A percentile compares a stretch with the other conserved stretches of the same genome.
Evolutionary conservation across 345 rosid genomes (phyloP).

Genomic region (Citrus australasica): DNA sequence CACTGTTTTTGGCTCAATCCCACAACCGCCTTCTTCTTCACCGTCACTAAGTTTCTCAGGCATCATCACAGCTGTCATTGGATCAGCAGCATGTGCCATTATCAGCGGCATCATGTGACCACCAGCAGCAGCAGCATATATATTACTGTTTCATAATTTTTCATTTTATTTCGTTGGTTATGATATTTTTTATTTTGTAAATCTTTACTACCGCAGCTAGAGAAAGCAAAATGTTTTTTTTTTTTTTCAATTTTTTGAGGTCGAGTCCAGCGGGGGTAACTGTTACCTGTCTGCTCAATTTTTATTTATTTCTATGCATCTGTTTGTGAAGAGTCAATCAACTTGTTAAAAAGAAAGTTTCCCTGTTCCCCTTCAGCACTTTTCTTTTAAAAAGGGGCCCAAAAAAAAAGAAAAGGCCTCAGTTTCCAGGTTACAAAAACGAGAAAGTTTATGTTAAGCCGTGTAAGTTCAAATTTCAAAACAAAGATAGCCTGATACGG

Average conservation of each 20-base stretch:
- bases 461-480: not conserved
- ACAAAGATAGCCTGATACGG: not conserved
- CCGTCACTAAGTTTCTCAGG: constrained; percentile 18
- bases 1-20: constrained; percentile 72
- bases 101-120: constrained; percentile 38
- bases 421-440: not conserved
- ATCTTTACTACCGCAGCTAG: not conserved
- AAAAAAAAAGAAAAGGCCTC: not conserved
- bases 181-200: not conserved
- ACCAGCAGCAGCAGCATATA: not conserved
- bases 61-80: constrained; percentile 34
- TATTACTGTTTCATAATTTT: too few relatives aligned
- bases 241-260: not conserved
- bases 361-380: not conserved
- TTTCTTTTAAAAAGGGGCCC: not conserved
- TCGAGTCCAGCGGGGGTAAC: not conserved
- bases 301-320: not conserved
- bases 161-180: not conserved
- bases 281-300: not conserved
- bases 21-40: constrained; percentile 51
- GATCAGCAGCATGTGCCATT: constrained; percentile 34
- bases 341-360: not conserved
- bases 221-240: constrained; percentile 10
- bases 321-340: not conserved
- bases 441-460: not conserved